Percentiles rank a stretch among this genome's conserved stretches.
phyloP scores from a whole-genome alignment of 805 yeast species.

The Ogataea trehaloabstinens region DNA sequence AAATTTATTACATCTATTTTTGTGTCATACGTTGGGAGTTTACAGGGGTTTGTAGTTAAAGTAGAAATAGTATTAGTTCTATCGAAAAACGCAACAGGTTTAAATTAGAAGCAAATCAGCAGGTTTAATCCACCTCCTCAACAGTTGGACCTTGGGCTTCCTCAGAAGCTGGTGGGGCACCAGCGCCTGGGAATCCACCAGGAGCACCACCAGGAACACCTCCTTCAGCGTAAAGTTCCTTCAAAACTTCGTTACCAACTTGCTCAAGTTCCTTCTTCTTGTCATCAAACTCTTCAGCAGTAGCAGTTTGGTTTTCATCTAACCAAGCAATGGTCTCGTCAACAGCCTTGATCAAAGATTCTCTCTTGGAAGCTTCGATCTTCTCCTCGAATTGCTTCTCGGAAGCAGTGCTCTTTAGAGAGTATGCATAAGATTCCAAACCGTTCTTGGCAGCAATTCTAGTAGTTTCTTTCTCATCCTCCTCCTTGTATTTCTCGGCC shows the following conservation, averaged over 20 bases:
- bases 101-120: no score
- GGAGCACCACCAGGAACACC: constrained; percentile 76
- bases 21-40: neutral
- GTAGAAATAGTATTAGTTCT: no score
- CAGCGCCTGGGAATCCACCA: constrained; percentile 43
- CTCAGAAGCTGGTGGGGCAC: constrained; percentile 34
- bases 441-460: constrained; percentile 58
- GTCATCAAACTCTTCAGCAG: constrained; percentile 89
- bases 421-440: constrained; percentile 56
- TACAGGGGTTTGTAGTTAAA: no score
- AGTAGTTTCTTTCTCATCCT: constrained; percentile 58
- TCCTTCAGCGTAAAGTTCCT: constrained; percentile 93
- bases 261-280: constrained; percentile 95
- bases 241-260: constrained; percentile 93
- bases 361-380: constrained; percentile 43
- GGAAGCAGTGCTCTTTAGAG: constrained; percentile 44
- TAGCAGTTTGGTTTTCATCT: constrained; percentile 89
- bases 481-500: constrained; percentile 62
- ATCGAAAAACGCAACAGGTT: no score
- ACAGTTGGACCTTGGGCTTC: constrained; percentile 64
- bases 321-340: constrained; percentile 83
- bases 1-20: constrained; percentile 5
- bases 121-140: constrained; percentile 74
- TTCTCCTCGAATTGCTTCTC: constrained; percentile 38
- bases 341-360: constrained; percentile 69